Percentiles rank a stretch among this genome's conserved stretches.
phyloP scores from a whole-genome alignment of 495 filamentous ascomycete genomes.

The Penicillium waksmanii region DNA sequence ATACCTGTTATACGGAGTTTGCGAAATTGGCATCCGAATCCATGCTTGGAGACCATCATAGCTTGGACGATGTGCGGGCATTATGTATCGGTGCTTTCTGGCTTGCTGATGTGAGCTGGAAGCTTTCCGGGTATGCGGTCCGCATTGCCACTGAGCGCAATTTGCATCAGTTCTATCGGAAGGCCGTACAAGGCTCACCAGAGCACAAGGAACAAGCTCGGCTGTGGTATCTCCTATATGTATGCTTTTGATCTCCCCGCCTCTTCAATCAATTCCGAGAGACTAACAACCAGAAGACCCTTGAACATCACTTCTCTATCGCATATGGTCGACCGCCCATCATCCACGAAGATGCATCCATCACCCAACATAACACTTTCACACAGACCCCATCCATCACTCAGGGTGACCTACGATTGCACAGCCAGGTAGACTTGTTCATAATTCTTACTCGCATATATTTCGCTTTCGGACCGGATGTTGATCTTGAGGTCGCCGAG shows the following conservation, averaged over 20 bases:
- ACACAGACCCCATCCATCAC: constrained; percentile 46
- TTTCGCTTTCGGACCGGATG: constrained; percentile 61
- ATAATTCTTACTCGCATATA: constrained; percentile 61
- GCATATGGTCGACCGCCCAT: constrained; percentile 59
- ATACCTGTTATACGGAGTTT: constrained; percentile 58
- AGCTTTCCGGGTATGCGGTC: constrained; percentile 58
- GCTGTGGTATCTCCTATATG: constrained; percentile 58
- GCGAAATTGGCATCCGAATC: constrained; percentile 53
- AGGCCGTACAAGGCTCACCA: constrained; percentile 49
- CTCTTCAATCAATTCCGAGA: not conserved
- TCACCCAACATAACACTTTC: constrained; percentile 55
- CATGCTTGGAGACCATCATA: constrained; percentile 55
- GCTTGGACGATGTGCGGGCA: constrained; percentile 55
- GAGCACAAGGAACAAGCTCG: constrained; percentile 52
- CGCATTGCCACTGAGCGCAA: constrained; percentile 59
- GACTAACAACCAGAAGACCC: constrained; percentile 38
- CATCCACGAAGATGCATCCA: constrained; percentile 57
- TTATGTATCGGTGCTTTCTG: constrained; percentile 59
- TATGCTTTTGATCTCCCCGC: constrained; percentile 18
- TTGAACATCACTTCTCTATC: constrained; percentile 60
- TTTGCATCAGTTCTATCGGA: constrained; percentile 54
- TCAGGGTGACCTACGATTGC: constrained; percentile 56
- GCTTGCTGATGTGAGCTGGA: constrained; percentile 60
- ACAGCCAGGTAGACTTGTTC: constrained; percentile 62
- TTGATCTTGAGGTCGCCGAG: constrained; percentile 55